These are phyloP conservation scores for Anisodus acutangulus DNA, from an alignment of 257 asterid genomes.

Conservation along the genomic window DNA sequence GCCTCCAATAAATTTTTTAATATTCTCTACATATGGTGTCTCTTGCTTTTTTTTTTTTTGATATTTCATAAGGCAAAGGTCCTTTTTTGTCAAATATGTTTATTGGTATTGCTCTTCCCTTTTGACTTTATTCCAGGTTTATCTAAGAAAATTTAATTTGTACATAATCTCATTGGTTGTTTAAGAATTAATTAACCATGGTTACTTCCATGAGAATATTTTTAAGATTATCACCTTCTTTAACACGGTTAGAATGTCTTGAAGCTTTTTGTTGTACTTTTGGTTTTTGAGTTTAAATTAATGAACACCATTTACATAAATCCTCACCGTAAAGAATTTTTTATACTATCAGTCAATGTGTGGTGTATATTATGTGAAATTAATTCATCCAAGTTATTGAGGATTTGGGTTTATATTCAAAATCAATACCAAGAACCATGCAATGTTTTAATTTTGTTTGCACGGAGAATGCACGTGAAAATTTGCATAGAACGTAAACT, in stretches of 20 bases:
- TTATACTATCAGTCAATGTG: too few species aligned
- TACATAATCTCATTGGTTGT: not conserved
- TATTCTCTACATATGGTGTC: too few species aligned
- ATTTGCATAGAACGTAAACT: too few species aligned
- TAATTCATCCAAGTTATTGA: not conserved
- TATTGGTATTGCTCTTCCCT: not conserved
- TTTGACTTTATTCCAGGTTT: not conserved
- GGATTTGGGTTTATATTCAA: not conserved
- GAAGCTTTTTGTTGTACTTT: too few species aligned
- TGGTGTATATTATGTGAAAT: too few species aligned
- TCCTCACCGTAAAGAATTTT: too few species aligned
- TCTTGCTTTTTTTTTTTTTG: too few species aligned
- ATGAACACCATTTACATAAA: too few species aligned
- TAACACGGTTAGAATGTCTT: not conserved
- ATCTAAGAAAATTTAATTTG: not conserved
- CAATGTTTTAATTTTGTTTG: too few species aligned
- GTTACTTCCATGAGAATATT: not conserved
- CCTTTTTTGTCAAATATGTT: not conserved
- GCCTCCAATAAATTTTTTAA: too few species aligned
- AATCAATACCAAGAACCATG: not conserved
- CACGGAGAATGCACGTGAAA: not conserved
- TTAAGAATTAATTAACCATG: not conserved
- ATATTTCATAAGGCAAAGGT: too few species aligned
- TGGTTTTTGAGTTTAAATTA: too few species aligned
- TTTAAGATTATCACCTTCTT: not conserved